Base-by-base conservation (phyloP, 1,139 yeast species). In the Sugiyamaella neomexicana region DNA sequence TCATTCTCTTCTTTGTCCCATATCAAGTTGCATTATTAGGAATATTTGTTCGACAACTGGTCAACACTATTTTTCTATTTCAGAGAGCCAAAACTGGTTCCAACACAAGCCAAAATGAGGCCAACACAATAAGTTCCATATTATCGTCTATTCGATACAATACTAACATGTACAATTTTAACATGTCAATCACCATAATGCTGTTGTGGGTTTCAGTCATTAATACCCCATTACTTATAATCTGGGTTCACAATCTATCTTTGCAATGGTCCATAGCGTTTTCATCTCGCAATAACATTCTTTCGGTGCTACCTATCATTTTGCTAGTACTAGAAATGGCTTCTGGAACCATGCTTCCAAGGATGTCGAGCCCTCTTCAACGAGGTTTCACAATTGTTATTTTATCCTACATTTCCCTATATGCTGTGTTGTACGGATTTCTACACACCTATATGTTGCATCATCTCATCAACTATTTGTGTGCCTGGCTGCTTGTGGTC, bases 41-140 rank as follows among this genome's bases (percentile, higher is more conserved):
- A 73, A 84, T 57, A 72, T 80, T 60, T 38, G 76, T 50, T 50
- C 80, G 38, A 72, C 71, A 60, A 61, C 62, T 36, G 36, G 29
- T 54, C 50, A 43, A 60, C 54, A 47, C 60, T 38, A 46, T 48
- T 39, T 37, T 15, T 34, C 43, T 50, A 39, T 25, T n/a, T 41
- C 36, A 36, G 16, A 34, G 13, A 32, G 20, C 20, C 6, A 47
- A 13, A 37, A 27, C 10, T 10, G 46, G 40, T 5, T 44, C 48
- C 23, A 44, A 34, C 12, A 10, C 12, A 37, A 45, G 23, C 25
- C 16, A 23, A 13, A 15, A 27, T 34, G 49, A 36, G 13, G 23
- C 25, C 40, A 45, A 39, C 32, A 36, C 49, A 8, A 36, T 48
- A 38, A 41, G 27, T 17, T 40, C 46, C 4, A 47, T 40, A n/a